phyloP scores from a whole-genome alignment of 75 land plant genomes.

The Chamaecyparis obtusa region DNA sequence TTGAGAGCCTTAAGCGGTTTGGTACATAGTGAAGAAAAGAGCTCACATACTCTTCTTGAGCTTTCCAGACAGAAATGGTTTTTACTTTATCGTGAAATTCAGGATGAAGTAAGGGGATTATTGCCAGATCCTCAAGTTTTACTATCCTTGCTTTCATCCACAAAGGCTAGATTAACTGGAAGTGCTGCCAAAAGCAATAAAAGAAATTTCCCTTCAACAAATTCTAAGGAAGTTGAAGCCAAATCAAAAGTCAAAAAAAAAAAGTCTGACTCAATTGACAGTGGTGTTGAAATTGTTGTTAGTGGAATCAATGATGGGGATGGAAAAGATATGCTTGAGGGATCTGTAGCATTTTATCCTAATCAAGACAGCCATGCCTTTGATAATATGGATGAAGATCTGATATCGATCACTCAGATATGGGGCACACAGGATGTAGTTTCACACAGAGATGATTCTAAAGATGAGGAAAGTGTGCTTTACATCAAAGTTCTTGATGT shows the following conservation, averaged over 20 bases:
- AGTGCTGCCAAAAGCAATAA: slow-evolving; percentile 27
- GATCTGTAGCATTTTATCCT: slow-evolving; percentile 3
- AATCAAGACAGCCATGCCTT: slow-evolving; percentile 14
- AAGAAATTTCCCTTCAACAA: slow-evolving; percentile 7
- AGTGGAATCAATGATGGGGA: slow-evolving; percentile 32
- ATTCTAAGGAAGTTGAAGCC: not conserved
- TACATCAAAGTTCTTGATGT: slow-evolving; percentile 73
- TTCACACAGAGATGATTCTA: not conserved
- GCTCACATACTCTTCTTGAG: not conserved
- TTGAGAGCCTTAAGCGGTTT: not conserved
- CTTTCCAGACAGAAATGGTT: slow-evolving; percentile 27
- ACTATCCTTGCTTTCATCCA: slow-evolving; percentile 28
- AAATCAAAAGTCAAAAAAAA: slow-evolving; percentile 27
- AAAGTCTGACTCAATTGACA: slow-evolving; percentile 21
- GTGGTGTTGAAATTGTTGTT: slow-evolving; percentile 44
- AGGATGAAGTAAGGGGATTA: slow-evolving; percentile 54
- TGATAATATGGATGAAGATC: slow-evolving; percentile 19
- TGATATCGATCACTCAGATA: slow-evolving; percentile 34
- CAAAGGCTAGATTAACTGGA: slow-evolving; percentile 14
- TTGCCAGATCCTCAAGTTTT: slow-evolving; percentile 85
- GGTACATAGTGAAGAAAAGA: not conserved
- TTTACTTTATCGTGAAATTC: slow-evolving; percentile 49
- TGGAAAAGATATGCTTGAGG: slow-evolving; percentile 7
- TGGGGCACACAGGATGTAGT: slow-evolving; percentile 47
- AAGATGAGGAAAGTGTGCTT: slow-evolving; percentile 41